Base-by-base conservation (phyloP, 108 stramenopile species). In the Nitzschia palea region DNA sequence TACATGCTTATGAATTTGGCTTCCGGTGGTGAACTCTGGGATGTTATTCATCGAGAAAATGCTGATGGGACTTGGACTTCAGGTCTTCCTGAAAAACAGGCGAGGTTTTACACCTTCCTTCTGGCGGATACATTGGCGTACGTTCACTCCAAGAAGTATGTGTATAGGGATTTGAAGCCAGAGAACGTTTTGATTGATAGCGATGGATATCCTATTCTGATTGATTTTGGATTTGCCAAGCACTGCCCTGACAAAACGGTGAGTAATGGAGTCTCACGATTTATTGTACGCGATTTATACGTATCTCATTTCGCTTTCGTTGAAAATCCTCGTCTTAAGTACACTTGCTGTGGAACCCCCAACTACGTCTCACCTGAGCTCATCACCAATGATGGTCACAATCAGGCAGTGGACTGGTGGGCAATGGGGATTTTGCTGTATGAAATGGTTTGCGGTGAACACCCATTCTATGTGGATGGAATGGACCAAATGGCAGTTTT, bases 331-430 rank as follows among this genome's bases (percentile, higher is more conserved):
- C 89, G 44, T 94, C 93, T 63, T 62, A 60, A 36, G 82, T 97
- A 89, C 73, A 97, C 97, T 31, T 78, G 96, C 2, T 97, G 96
- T 68, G 96, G 97, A 15, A 98, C 97, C 12, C 96, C 96, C 2
- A 94, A 91, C 61, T 96, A 96, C 58, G 80, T 96, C 9, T 86
- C 93, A 4, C 96, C 96, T 4, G 93, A 96, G 65, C 81, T 94
- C n/a, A 71, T 96, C n/a, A 80, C 87, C 43, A 92, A 89, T 62
- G 83, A 89, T 73, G 96, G 93, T 14, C 93, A 96, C 65, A 90
- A 91, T 23, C 89, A 82, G 68, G 87, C 87, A 2, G 96, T 91
- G 25, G 93, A 97, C 63, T 88, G 87, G 86, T 97, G 94, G 94
- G 87, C 92, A 3, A 77, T 97, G 42, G 94, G 96, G 8, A 89